Conservation (phyloP, 768 basidiomycete genomes). For the Boletellus sp. region DNA sequence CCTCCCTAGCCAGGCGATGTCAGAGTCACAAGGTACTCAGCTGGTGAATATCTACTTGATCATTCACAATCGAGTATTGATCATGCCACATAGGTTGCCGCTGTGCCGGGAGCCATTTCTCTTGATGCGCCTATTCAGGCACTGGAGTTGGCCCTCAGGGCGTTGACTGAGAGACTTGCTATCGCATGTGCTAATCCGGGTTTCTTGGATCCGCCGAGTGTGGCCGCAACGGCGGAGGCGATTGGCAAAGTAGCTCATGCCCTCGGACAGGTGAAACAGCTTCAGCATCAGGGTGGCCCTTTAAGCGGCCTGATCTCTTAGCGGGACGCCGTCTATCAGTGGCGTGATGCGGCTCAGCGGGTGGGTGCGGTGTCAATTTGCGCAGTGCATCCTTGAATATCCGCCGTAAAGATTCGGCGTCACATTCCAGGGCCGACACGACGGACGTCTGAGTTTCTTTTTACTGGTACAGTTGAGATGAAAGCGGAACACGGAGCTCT, state of each 20-base stretch:
- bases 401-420: not conserved
- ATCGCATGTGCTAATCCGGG: conserved; percentile 37
- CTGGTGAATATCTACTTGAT: conserved; percentile 8
- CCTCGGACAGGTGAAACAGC: conserved; percentile 53
- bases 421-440: not conserved
- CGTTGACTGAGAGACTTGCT: conserved; percentile 49
- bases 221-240: conserved; percentile 63
- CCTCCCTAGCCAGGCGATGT: conserved; percentile 8
- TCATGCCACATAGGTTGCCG: conserved; percentile 12
- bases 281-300: conserved; percentile 40
- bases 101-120: conserved; percentile 9
- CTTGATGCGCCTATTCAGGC: conserved; percentile 38
- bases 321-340: not conserved
- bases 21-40: conserved; percentile 17
- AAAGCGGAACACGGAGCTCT: not conserved
- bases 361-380: conserved; percentile 1
- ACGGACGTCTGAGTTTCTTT: conserved; percentile 1
- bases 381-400: not conserved
- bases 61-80: conserved; percentile 3
- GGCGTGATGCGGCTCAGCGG: conserved; percentile 10
- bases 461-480: conserved; percentile 1
- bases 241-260: conserved; percentile 64
- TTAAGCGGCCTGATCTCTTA: conserved; percentile 15
- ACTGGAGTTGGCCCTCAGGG: conserved; percentile 50
- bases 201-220: conserved; percentile 43